Conservation (phyloP, 306 rosid genomes). For the Vigna mungo region DNA sequence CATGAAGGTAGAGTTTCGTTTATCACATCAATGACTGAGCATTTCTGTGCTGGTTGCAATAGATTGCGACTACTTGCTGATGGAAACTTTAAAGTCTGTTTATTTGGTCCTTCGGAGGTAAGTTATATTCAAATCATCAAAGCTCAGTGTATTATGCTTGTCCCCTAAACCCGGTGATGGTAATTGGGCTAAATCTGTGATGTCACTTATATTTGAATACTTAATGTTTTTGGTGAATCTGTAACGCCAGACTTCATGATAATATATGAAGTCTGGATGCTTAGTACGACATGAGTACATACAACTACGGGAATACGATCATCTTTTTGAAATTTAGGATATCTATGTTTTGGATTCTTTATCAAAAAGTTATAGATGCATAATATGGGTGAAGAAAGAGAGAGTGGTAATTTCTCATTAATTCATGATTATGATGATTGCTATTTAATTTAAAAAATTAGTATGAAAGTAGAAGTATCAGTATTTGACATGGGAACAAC, state of each 20-base stretch:
- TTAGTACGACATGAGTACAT: too few relatives aligned
- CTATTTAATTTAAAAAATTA: too few relatives aligned
- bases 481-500: too few relatives aligned
- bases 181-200: constrained; percentile 3
- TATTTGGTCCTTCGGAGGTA: constrained; percentile 98
- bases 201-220: constrained; percentile 3
- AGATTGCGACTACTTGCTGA: constrained; percentile 92
- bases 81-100: constrained; percentile 95
- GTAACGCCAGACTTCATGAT: constrained; percentile 3
- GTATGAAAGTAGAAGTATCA: too few relatives aligned
- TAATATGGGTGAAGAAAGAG: too few relatives aligned
- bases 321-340: too few relatives aligned
- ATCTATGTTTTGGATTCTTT: too few relatives aligned
- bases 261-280: neutral
- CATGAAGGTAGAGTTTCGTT: constrained; percentile 81
- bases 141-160: constrained; percentile 36
- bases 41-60: constrained; percentile 98
- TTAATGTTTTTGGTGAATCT: constrained; percentile 27
- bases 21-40: constrained; percentile 96
- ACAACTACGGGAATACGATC: too few relatives aligned
- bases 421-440: too few relatives aligned
- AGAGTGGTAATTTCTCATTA: too few relatives aligned
- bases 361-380: too few relatives aligned
- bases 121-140: constrained; percentile 36
- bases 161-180: constrained; percentile 15